Evolutionary conservation across 306 rosid species (phyloP).

Genomic region (Cercis canadensis): DNA sequence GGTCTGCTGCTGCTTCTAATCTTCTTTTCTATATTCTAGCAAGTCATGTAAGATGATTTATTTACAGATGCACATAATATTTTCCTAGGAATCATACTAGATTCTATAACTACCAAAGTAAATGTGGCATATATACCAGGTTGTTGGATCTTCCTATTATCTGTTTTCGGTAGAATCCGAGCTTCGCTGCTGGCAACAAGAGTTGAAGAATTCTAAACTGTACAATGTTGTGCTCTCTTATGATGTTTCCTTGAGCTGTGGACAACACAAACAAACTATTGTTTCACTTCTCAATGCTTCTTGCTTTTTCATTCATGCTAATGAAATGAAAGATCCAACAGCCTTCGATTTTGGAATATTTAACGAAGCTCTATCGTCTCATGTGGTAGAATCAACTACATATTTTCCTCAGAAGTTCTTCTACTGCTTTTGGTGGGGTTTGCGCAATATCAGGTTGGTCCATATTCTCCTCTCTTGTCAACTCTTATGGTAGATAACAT

Average conservation of each 20-base stretch:
- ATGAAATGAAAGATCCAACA: neutral
- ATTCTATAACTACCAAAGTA: neutral
- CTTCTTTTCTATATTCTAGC: slow-evolving; percentile 61
- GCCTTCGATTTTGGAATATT: slow-evolving; percentile 57
- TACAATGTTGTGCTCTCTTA: no score
- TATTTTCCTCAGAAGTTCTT: slow-evolving; percentile 46
- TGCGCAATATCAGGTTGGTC: slow-evolving; percentile 55
- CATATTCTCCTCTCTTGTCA: neutral
- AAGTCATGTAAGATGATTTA: slow-evolving; percentile 55
- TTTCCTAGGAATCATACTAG: neutral
- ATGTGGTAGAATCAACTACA: slow-evolving; percentile 15
- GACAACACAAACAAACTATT: rapidly evolving
- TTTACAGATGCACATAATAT: neutral
- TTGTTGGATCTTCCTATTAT: slow-evolving; percentile 62
- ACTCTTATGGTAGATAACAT: neutral
- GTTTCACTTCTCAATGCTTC: neutral
- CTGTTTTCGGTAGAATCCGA: slow-evolving; percentile 48
- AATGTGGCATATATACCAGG: slow-evolving; percentile 34
- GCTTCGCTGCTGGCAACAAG: slow-evolving; percentile 43
- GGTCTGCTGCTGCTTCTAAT: slow-evolving; percentile 65
- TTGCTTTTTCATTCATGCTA: slow-evolving; percentile 41
- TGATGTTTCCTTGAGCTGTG: slow-evolving; percentile 11
- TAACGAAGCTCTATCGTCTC: slow-evolving; percentile 45
- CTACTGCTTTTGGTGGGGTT: slow-evolving; percentile 72
- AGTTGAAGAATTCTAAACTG: neutral